A percentile compares a stretch with the other conserved stretches of the same genome.
These are phyloP conservation scores for Annona squamosa DNA, from an alignment of 164 flowering plant genomes.

Conservation along the genomic window DNA sequence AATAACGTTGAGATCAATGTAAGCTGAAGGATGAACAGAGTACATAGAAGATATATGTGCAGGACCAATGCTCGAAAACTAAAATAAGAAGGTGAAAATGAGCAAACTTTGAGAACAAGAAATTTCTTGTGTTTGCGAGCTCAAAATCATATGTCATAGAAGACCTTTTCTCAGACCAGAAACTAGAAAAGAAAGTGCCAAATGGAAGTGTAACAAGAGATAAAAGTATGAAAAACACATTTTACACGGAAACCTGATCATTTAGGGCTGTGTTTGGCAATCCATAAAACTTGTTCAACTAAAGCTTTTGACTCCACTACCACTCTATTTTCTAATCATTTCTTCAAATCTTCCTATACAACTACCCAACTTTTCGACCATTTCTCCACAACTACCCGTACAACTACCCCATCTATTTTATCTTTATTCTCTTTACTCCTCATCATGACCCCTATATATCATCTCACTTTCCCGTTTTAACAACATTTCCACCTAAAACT, in stretches of 20 bases:
- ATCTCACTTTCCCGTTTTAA: too few relatives aligned
- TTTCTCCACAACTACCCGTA: too few relatives aligned
- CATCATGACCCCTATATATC: too few relatives aligned
- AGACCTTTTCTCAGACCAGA: conserved; percentile 24
- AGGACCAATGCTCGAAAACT: conserved; percentile 1
- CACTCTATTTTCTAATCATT: too few relatives aligned
- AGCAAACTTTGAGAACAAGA: conserved; percentile 60
- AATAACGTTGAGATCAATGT: neutral
- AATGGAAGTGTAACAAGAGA: conserved; percentile 8
- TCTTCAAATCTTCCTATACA: too few relatives aligned
- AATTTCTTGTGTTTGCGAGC: conserved; percentile 54
- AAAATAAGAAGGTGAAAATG: neutral
- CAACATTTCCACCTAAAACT: too few relatives aligned
- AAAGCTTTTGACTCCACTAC: too few relatives aligned
- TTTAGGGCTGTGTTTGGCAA: too few relatives aligned
- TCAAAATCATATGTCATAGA: conserved; percentile 52
- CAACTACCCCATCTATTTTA: too few relatives aligned
- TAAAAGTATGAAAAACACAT: neutral
- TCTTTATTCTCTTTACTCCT: too few relatives aligned
- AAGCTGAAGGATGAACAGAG: neutral
- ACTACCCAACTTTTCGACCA: too few relatives aligned
- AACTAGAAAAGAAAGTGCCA: conserved; percentile 28
- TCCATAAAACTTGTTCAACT: too few relatives aligned
- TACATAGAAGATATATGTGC: neutral
- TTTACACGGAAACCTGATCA: neutral